phyloP scores from a whole-genome alignment of 2,329 filamentous ascomycete species.

The Aspergillus uvarum region DNA sequence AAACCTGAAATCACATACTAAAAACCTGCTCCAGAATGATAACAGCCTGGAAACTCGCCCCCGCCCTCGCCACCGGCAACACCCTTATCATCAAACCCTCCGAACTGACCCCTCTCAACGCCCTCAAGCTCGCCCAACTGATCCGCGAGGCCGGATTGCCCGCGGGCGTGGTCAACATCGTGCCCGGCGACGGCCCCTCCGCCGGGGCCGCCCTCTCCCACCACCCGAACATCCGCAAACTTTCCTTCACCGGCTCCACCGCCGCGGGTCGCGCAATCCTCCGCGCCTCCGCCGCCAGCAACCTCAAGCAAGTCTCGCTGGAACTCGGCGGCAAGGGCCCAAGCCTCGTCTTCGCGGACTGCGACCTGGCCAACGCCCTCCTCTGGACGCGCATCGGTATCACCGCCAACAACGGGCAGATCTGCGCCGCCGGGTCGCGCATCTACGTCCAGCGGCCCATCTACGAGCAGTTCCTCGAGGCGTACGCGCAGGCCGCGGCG shows the following conservation, averaged over 20 bases:
- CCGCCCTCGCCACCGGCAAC: conserved; percentile 55
- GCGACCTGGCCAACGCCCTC: conserved; percentile 33
- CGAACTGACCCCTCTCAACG: conserved; percentile 57
- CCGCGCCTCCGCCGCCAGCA: conserved; percentile 29
- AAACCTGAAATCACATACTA: too few relatives aligned
- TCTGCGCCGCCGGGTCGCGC: conserved; percentile 32
- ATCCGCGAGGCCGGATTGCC: conserved; percentile 55
- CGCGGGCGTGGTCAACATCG: conserved; percentile 57
- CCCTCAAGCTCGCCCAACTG: conserved; percentile 49
- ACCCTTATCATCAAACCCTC: conserved; percentile 69
- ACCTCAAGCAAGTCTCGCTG: conserved; percentile 37
- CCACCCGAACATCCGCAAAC: conserved; percentile 33
- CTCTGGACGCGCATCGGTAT: conserved; percentile 32
- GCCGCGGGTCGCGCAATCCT: conserved; percentile 31
- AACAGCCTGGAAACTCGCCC: conserved; percentile 55
- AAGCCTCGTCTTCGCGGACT: conserved; percentile 36
- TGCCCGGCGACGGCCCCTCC: conserved; percentile 63
- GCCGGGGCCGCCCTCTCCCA: conserved; percentile 39
- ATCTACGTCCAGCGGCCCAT: conserved; percentile 36
- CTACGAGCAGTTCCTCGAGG: conserved; percentile 31
- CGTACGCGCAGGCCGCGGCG: conserved; percentile 48
- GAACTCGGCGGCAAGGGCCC: conserved; percentile 39
- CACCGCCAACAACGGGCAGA: conserved; percentile 34
- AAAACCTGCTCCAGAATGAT: conserved; percentile 23
- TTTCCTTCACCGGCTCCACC: conserved; percentile 37